Evolutionary conservation across 176 grass and related monocot species (phyloP), one percentile per base, ranked within the genome.

Genomic region (Thinopyrum elongatum): DNA sequence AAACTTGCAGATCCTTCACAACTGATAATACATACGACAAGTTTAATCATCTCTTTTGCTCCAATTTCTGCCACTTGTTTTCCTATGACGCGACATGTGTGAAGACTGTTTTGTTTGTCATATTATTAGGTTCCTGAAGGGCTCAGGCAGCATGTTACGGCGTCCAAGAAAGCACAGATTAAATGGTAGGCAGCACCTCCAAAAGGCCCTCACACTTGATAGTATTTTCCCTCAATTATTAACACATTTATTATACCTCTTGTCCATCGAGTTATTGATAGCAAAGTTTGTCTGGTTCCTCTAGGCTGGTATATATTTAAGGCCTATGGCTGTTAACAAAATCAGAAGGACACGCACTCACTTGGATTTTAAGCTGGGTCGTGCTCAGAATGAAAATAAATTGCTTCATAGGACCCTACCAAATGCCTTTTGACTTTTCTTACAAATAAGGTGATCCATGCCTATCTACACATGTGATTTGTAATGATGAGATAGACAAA

Each of bases 121-220:
- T 80, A 14, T 75, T 89, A 7, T 81, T n/a, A 89, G 87, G 82
- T 89, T 67, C 87, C 87, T 67, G 68, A 89, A 80, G 68, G 25
- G 11, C 82, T 89, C 26, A 34, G 60, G 33, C 76, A 74, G 82
- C 31, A 85, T 12, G 87, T 85, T 80, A 58, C 59, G 36, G 74
- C 82, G 8, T 80, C 87, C 76, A 89, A 19, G 42, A 85, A 85
- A 59, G 82, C 68, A 57, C 67, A 89, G 60, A 71, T 13, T 85
- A 85, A 89, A 67, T 85, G 87, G 87, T 89, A 89, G 5, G 87
- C 3, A 26, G 3, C 31, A 85, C 4, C 68, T 75, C 47, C 12
- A 12, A 84, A 78, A 89, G 42, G n/a, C 29, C 15, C 27, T 7
- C 60, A 44, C 51, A 79, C 2, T 78, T 71, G 35, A 51, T 21